Base-by-base conservation (phyloP, 768 basidiomycete genomes). In the Hemileccinum rubropunctum region DNA sequence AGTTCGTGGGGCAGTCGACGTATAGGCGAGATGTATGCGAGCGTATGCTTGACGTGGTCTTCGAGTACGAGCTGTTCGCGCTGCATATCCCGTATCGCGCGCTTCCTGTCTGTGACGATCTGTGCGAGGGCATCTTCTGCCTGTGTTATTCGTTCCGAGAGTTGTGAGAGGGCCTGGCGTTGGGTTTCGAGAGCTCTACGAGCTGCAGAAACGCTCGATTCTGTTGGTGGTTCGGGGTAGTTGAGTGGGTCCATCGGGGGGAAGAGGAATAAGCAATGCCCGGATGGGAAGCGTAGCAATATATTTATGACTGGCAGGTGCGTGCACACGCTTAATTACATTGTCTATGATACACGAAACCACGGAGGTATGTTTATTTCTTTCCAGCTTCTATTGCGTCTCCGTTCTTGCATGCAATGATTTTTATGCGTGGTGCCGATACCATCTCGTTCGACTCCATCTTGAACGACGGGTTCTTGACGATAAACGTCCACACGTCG, bases 401-500 rank as follows among this genome's bases (percentile, higher is more conserved):
- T 30, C 89, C 91, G 63, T 90, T 91, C 80, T 98, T 98, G 76
- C 95, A 98, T 6, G 97, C 95, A 56, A 99, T 94, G 52, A 99
- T 98, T 77, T 98, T 97, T 70, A 97, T 91, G 67, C 88, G 83
- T 26, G 80, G 78, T 5, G 88, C 79, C 35, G 68, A 73, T 50
- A 92, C 82, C 66, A 83, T 73, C 63, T 91, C 86, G 67, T 88
- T 89, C 56, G 84, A 81, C 69, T 99, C 97, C 87, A 98, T 93
- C 73, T 98, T 98, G 73, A 99, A 95, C 14, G 74, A 73, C 9
- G 95, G 88, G 59, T 95, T 85, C 69, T 93, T 91, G 44, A 98
- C 89, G 54, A 95, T 90, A 70, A 98, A 99, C 46, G 95, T 98
- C 97, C 97, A 98, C 42, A 98, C 95, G 64, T 95, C 94, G 72